phyloP scores from a whole-genome alignment of 2,329 filamentous ascomycete genomes.

The Trichophaea hybrida region DNA sequence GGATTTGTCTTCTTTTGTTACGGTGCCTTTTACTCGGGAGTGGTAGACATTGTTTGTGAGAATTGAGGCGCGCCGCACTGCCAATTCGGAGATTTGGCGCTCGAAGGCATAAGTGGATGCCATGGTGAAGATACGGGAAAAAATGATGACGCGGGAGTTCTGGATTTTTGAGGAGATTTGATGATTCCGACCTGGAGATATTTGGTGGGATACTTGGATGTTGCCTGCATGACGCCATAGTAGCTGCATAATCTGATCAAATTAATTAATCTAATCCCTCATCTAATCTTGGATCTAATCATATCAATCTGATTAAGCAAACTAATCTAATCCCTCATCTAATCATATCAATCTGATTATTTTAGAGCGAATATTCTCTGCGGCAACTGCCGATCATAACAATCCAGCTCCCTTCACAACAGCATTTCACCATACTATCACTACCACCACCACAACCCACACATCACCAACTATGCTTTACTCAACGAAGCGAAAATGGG shows the following conservation, averaged over 20 bases:
- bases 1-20: constrained; percentile 88
- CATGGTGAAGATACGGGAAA: constrained; percentile 28
- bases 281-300: no score
- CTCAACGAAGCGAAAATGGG: constrained; percentile 25
- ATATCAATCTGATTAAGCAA: no score
- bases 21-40: constrained; percentile 84
- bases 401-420: not conserved
- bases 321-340: no score
- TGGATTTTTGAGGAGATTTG: not conserved
- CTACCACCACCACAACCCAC: not conserved
- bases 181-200: not conserved
- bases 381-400: not conserved
- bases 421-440: no score
- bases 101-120: constrained; percentile 52
- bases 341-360: no score
- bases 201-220: not conserved
- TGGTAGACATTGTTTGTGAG: constrained; percentile 66
- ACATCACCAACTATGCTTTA: constrained; percentile 20
- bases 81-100: constrained; percentile 69
- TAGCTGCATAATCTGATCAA: no score
- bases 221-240: no score
- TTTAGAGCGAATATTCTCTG: not conserved
- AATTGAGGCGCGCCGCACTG: constrained; percentile 68
- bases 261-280: no score
- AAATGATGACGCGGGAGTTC: not conserved